These are phyloP conservation scores for Coix lacrymajobi DNA, from an alignment of 176 grass and related monocot genomes.

Conservation along the genomic window DNA sequence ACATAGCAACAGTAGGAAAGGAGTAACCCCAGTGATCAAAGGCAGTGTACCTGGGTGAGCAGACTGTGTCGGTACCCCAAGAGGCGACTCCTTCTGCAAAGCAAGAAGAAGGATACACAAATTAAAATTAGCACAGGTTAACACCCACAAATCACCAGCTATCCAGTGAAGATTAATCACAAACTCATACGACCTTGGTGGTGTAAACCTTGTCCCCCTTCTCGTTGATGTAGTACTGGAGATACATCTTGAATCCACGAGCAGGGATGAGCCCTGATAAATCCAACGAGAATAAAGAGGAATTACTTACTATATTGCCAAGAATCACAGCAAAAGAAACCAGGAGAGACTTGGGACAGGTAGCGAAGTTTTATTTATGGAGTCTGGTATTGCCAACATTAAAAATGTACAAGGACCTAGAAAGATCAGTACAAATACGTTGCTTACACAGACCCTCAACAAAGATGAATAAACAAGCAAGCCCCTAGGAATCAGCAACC, in stretches of 20 bases:
- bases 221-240: slow-evolving; percentile 94
- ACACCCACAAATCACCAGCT: background rate
- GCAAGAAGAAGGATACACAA: background rate
- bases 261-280: background rate
- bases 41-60: slow-evolving; percentile 61
- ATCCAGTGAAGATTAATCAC: background rate
- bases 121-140: background rate
- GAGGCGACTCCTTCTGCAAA: slow-evolving; percentile 79
- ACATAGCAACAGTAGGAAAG: background rate
- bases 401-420: background rate
- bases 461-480: background rate
- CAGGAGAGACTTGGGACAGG: background rate
- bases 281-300: background rate
- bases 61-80: slow-evolving; percentile 75
- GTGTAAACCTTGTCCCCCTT: slow-evolving; percentile 97
- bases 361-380: background rate
- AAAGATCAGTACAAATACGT: background rate
- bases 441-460: background rate
- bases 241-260: slow-evolving; percentile 61
- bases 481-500: background rate
- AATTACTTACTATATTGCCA: background rate
- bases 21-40: background rate
- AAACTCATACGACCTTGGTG: slow-evolving; percentile 54
- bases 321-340: background rate
- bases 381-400: background rate